phyloP scores from a whole-genome alignment of 495 filamentous ascomycete species.

The Hypomontagnella submonticulosa region DNA sequence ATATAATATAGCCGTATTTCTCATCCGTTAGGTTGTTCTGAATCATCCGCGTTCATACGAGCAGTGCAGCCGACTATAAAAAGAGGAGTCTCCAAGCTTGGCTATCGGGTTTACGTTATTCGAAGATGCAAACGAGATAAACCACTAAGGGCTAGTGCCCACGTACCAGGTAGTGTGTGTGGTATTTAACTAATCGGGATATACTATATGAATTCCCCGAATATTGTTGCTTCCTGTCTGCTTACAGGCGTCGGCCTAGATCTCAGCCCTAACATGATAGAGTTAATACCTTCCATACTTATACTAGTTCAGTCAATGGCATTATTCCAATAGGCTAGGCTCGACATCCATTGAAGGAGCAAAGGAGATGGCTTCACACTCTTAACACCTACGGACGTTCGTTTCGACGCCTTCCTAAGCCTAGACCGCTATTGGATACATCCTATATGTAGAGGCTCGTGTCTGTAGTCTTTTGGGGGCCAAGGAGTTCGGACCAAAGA shows the following conservation, averaged over 20 bases:
- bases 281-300: conserved; percentile 15
- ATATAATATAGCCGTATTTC: no score
- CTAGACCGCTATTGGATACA: not conserved
- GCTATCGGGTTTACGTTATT: not conserved
- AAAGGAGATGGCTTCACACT: not conserved
- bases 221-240: not conserved
- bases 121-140: not conserved
- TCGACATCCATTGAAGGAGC: not conserved
- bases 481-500: not conserved
- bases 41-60: no score
- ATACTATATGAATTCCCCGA: not conserved
- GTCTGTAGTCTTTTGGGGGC: conserved; percentile 3
- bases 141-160: no score
- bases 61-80: no score
- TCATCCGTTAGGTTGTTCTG: no score
- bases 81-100: not conserved
- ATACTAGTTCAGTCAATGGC: conserved; percentile 14
- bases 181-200: not conserved
- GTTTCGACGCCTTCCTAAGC: conserved; percentile 10
- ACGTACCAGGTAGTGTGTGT: not conserved
- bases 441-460: not conserved
- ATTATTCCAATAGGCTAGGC: conserved; percentile 10
- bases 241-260: conserved; percentile 1
- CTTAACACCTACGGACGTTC: conserved; percentile 1
- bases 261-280: conserved; percentile 2